phyloP scores from a whole-genome alignment of 1,284 basidiomycete genomes.

The Tilletia indica region DNA sequence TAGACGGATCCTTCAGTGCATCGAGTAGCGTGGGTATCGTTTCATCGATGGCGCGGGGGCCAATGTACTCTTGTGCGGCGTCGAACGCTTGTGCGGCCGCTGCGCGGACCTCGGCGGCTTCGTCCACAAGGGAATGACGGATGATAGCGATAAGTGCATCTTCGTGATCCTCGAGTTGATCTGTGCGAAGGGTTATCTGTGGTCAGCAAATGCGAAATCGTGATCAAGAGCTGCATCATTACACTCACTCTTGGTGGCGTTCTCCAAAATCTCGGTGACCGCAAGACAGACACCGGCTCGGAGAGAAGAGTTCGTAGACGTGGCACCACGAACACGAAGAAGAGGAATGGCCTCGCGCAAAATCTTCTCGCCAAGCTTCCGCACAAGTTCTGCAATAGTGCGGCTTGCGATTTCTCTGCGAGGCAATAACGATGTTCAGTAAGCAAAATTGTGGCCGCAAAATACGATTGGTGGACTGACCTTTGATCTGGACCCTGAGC shows the following conservation, averaged over 20 bases:
- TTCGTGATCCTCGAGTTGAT: conserved; percentile 85
- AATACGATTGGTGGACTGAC: background rate
- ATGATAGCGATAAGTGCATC: conserved; percentile 81
- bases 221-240: no score
- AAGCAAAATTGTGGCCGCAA: background rate
- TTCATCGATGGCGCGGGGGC: conserved; percentile 87
- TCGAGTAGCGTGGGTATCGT: conserved; percentile 93
- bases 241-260: conserved; percentile 66
- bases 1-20: conserved; percentile 66
- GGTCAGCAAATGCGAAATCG: background rate
- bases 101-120: conserved; percentile 78
- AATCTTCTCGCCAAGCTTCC: conserved; percentile 93
- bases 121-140: conserved; percentile 81
- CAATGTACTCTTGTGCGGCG: conserved; percentile 82
- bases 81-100: conserved; percentile 95
- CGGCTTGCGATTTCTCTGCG: conserved; percentile 69
- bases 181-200: conserved; percentile 24
- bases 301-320: conserved; percentile 71
- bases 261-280: conserved; percentile 85
- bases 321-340: conserved; percentile 65
- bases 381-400: conserved; percentile 70
- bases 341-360: conserved; percentile 79
- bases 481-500: conserved; percentile 76
- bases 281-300: conserved; percentile 86
- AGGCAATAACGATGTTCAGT: background rate